phyloP scores from a whole-genome alignment of 371 early-diverging fungal genomes.

The Apophysomyces variabilis region DNA sequence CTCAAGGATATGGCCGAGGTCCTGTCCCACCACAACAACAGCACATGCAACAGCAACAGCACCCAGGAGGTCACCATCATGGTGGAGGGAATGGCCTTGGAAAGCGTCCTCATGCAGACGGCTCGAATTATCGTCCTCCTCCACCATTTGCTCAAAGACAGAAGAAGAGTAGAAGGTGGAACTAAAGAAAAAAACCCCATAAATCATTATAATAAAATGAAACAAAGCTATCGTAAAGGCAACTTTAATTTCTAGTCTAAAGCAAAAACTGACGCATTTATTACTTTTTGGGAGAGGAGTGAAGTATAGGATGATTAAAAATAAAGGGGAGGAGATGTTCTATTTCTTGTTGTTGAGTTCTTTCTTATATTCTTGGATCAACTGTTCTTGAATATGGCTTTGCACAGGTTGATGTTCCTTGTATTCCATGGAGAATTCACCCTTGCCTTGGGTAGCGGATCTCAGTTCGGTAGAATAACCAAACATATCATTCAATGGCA shows the following conservation, averaged over 20 bases:
- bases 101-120: constrained; percentile 9
- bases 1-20: constrained; percentile 23
- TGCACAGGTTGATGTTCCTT: constrained; percentile 85
- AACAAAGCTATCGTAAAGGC: neutral
- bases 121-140: constrained; percentile 28
- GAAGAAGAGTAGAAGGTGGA: constrained; percentile 9
- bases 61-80: constrained; percentile 9
- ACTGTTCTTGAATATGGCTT: constrained; percentile 80
- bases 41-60: constrained; percentile 5
- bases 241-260: neutral
- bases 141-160: constrained; percentile 26
- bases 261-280: neutral
- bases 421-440: constrained; percentile 98
- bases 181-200: neutral
- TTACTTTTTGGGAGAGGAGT: neutral
- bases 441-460: constrained; percentile 95
- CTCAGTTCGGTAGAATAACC: constrained; percentile 96
- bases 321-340: neutral
- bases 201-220: neutral
- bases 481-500: constrained; percentile 97
- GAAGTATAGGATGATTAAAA: neutral
- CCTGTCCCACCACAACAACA: constrained; percentile 12
- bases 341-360: constrained; percentile 33
- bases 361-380: constrained; percentile 80
- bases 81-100: neutral